Percentiles rank a stretch among this genome's conserved stretches.
Evolutionary conservation across 2,329 filamentous ascomycete species (phyloP).

Genomic region (Diaporthe aspalathi): DNA sequence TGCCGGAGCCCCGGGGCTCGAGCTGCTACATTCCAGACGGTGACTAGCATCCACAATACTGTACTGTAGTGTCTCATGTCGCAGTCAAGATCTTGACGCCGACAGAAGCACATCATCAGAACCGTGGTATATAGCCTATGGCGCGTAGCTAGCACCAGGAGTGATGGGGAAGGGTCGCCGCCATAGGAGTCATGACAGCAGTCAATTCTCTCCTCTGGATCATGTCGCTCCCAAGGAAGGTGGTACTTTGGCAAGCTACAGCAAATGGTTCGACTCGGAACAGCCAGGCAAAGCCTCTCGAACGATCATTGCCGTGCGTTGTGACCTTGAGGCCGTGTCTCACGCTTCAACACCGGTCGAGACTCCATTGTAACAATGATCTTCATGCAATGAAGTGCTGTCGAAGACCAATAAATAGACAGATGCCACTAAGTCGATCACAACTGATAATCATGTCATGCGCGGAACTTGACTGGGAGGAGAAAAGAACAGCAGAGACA

Average conservation of each 20-base stretch:
- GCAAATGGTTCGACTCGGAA: not conserved
- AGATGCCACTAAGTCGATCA: not conserved
- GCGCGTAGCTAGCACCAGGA: not conserved
- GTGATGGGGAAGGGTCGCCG: too few species aligned
- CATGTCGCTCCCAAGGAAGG: not conserved
- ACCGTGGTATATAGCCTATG: not conserved
- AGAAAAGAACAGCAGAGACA: not conserved
- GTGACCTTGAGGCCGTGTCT: not conserved
- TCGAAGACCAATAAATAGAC: not conserved
- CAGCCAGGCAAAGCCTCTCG: not conserved
- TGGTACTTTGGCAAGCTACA: slow-evolving; percentile 3
- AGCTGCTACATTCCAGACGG: too few species aligned
- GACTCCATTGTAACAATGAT: not conserved
- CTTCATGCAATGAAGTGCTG: not conserved
- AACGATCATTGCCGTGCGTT: not conserved
- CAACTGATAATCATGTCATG: not conserved
- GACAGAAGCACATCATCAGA: not conserved
- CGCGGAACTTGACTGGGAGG: not conserved
- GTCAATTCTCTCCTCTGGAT: not conserved
- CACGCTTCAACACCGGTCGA: not conserved
- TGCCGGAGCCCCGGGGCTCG: not conserved
- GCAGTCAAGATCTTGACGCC: not conserved
- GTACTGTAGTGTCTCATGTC: not conserved
- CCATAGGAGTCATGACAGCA: not conserved
- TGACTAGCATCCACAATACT: not conserved